Base-by-base conservation (phyloP, 2,329 filamentous ascomycete genomes). In the Dactylonectria estremocensis region DNA sequence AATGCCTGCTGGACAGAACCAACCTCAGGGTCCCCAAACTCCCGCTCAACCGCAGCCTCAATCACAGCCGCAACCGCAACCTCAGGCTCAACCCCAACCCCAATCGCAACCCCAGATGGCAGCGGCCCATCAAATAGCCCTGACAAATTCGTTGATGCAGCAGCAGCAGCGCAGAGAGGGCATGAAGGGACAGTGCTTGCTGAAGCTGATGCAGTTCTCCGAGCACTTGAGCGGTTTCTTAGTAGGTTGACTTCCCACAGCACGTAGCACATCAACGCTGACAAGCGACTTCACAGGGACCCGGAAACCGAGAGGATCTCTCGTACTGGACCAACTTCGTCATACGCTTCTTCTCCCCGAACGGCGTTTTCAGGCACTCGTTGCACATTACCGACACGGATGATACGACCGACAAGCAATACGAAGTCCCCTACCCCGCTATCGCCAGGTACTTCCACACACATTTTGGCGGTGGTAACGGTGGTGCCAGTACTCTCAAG, bases 401-500 rank as follows among this genome's bases (percentile, higher is more conserved):
- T 50, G 86, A 90, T 52, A 82, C 83, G 40, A 85, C 84, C 18
- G 88, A 92, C 62, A 98, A 97, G 83, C 90, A 92, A 75, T 98
- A 95, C 76, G 95, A 98, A 78, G 94, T 98, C 55, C 89, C 92
- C 3, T 93, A 90, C 66, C 89, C 95, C 3, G 93, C 93, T 1
- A 86, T 99, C 52, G 90, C 95, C 37, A 91, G 95, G 76, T 98
- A 96, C 80, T 98, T 97, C 79, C 90, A 93, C 75, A 95, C 94
- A 0, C 92, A 97, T 76, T 98, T 96, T 78, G 91, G 92, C 64
- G 95, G 94, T 68, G 95, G 95, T 7, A 91, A 28, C 24, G 24
- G 24, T 28, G 24, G 24, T 28, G 24, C 24, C 24, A 28, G 24
- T 28, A 28, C 24, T 7, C 24, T 98, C 62, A 92, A 89, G 73